These are phyloP conservation scores for Pythium biforme DNA, from an alignment of 352 stramenopile genomes.

Conservation along the genomic window DNA sequence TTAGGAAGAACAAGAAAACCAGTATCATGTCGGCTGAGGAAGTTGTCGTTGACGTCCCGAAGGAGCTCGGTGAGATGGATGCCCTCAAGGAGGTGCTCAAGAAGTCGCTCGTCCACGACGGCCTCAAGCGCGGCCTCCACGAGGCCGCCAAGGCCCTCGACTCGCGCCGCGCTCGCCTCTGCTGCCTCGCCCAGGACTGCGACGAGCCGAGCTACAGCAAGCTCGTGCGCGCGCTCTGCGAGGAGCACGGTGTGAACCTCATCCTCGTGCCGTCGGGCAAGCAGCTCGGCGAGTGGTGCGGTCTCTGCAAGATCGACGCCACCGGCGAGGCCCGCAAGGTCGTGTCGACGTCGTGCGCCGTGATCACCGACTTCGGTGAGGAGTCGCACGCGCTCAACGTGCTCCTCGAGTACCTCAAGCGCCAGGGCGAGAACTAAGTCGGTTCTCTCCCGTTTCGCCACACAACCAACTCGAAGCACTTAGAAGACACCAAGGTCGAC, in stretches of 20 bases:
- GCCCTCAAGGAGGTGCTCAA: conserved; percentile 98
- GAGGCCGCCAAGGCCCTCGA: conserved; percentile 99
- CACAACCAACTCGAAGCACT: neutral
- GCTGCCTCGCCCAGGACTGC: conserved; percentile 99
- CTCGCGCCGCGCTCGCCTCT: conserved; percentile 96
- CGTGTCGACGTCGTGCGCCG: conserved; percentile 96
- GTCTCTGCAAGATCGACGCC: conserved; percentile 98
- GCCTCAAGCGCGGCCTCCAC: conserved; percentile 98
- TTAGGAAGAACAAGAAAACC: conserved; percentile 39
- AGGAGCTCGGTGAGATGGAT: conserved; percentile 96
- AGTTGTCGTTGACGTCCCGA: conserved; percentile 90
- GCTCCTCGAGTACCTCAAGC: conserved; percentile 99
- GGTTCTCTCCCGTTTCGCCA: neutral
- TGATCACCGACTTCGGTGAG: conserved; percentile 99
- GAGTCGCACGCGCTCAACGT: conserved; percentile 97
- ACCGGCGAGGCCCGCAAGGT: conserved; percentile 98
- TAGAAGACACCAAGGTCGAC: conserved; percentile 1
- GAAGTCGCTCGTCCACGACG: conserved; percentile 99
- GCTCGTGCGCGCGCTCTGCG: conserved; percentile 96
- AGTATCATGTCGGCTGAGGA: conserved; percentile 90
- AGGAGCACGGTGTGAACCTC: conserved; percentile 93
- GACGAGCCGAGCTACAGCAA: conserved; percentile 99
- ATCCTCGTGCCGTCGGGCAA: conserved; percentile 93
- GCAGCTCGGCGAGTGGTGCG: conserved; percentile 98
- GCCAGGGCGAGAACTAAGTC: conserved; percentile 88